These are phyloP conservation scores for Candida methanosorbosa DNA, from an alignment of 805 yeast genomes.

Conservation along the genomic window DNA sequence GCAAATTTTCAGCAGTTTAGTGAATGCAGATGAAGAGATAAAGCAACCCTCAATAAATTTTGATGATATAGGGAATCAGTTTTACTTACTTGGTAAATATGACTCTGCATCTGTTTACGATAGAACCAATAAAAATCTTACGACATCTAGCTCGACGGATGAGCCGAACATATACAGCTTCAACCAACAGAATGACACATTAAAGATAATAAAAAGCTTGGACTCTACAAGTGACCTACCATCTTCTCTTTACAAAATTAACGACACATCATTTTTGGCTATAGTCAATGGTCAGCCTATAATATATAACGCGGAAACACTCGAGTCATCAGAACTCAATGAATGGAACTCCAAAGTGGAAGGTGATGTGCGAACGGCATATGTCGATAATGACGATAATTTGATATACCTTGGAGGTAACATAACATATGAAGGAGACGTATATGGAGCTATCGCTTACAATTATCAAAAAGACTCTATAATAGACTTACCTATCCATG, in stretches of 20 bases:
- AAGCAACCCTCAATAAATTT: slow-evolving; percentile 9
- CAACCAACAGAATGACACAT: not conserved
- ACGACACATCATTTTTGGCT: slow-evolving; percentile 11
- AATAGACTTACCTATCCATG: slow-evolving; percentile 55
- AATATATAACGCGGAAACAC: slow-evolving; percentile 7
- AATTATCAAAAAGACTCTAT: slow-evolving; percentile 35
- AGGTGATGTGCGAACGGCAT: slow-evolving; percentile 36
- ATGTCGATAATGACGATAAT: slow-evolving; percentile 36
- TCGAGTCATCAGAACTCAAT: slow-evolving; percentile 1
- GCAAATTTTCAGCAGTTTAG: no score
- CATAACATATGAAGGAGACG: slow-evolving; percentile 33
- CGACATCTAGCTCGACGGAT: no score
- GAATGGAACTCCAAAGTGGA: slow-evolving; percentile 19
- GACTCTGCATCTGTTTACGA: slow-evolving; percentile 17
- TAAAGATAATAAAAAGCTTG: not conserved
- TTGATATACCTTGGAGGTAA: slow-evolving; percentile 76
- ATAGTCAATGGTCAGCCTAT: slow-evolving; percentile 17
- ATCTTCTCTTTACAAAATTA: slow-evolving; percentile 3
- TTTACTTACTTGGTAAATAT: slow-evolving; percentile 19
- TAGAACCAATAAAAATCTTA: slow-evolving; percentile 11
- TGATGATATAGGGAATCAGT: slow-evolving; percentile 6
- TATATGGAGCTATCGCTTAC: slow-evolving; percentile 59
- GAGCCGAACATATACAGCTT: no score
- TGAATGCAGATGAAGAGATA: slow-evolving; percentile 1
- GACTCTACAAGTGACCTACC: not conserved